Conservation (phyloP, 2,329 filamentous ascomycete species). For the Gyromitra esculenta region DNA sequence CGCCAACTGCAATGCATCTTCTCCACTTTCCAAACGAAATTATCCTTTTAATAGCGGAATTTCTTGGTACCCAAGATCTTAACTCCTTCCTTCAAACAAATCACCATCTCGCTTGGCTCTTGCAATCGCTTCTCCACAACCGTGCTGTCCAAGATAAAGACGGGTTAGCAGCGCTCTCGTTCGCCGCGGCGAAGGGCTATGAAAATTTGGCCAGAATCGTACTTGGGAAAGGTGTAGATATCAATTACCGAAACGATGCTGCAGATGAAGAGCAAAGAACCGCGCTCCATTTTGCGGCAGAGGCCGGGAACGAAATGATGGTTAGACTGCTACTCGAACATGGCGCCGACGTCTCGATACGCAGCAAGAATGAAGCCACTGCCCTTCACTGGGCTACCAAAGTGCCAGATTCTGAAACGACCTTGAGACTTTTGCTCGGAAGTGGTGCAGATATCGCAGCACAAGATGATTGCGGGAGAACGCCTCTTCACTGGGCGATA, state of each 20-base stretch:
- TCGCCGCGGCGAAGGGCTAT: background rate
- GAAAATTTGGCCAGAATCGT: background rate
- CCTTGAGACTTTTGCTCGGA: background rate
- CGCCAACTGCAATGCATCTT: background rate
- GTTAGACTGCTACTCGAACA: conserved; percentile 15
- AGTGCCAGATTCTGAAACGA: background rate
- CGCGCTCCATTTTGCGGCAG: conserved; percentile 3
- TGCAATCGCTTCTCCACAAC: conserved; percentile 1
- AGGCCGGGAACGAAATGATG: background rate
- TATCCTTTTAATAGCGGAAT: conserved; percentile 13
- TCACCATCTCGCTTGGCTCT: conserved; percentile 9
- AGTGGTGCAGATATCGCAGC: background rate
- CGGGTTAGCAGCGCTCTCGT: conserved; percentile 3
- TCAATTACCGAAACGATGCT: conserved; percentile 6
- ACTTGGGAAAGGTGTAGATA: conserved; percentile 6
- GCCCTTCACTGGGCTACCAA: conserved; percentile 12
- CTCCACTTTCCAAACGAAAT: conserved; percentile 19
- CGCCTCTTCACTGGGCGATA: conserved; percentile 10
- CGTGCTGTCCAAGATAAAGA: background rate
- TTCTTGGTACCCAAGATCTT: conserved; percentile 3
- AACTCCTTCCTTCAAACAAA: conserved; percentile 19
- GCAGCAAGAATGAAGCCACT: background rate
- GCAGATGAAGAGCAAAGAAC: background rate
- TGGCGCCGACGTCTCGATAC: conserved; percentile 10
- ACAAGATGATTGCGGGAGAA: background rate